These are phyloP conservation scores for Beauveria australis DNA, from an alignment of 2,329 filamentous ascomycete genomes.

Conservation along the genomic window DNA sequence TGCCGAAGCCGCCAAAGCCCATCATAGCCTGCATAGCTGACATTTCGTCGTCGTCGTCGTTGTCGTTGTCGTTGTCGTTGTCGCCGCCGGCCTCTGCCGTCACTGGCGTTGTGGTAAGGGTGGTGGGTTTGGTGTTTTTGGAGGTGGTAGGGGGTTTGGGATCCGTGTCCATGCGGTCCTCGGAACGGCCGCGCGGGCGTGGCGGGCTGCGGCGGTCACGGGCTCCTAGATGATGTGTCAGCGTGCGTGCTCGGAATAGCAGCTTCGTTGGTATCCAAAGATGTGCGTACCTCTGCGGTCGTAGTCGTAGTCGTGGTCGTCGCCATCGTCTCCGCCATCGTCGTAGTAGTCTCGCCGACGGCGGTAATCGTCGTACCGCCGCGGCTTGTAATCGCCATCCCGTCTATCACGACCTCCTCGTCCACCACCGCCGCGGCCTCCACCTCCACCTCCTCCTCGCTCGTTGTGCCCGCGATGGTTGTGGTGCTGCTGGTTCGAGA, in stretches of 20 bases:
- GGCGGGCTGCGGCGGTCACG: constrained; percentile 1
- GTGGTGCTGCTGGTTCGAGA: constrained; percentile 24
- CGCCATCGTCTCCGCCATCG: constrained; percentile 22
- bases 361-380: constrained; percentile 20
- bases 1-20: constrained; percentile 81
- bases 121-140: not conserved
- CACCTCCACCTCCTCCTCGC: constrained; percentile 18
- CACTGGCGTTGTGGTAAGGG: constrained; percentile 14
- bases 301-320: constrained; percentile 22
- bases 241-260: not conserved
- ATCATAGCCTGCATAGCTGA: constrained; percentile 75
- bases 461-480: constrained; percentile 28
- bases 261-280: too few species aligned
- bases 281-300: constrained; percentile 13
- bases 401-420: constrained; percentile 25
- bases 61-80: constrained; percentile 23
- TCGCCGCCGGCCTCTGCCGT: constrained; percentile 7
- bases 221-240: not conserved
- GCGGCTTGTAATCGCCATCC: constrained; percentile 24
- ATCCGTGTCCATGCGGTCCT: constrained; percentile 22
- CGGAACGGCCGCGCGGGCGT: not conserved
- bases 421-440: not conserved
- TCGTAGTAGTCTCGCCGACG: constrained; percentile 16
- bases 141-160: constrained; percentile 9
- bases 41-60: constrained; percentile 62